Base-by-base conservation (phyloP, 306 rosid genomes). In the Biancaea sappan region DNA sequence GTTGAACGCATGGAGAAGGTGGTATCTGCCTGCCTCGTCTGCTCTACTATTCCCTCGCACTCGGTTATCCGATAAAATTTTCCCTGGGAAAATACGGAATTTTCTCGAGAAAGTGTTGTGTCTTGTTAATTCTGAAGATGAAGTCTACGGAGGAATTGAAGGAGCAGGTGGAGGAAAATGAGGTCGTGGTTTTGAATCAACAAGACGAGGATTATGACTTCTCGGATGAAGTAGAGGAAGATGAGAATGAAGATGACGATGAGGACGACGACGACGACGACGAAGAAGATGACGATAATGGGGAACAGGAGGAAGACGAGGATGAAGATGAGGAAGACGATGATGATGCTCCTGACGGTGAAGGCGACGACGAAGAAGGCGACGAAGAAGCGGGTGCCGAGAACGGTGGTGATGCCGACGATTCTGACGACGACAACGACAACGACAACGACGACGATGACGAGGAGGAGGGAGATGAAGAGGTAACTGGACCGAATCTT, bases 1-100 rank as follows among this genome's bases (percentile, higher is more conserved):
- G 86, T 80, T 46, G 84, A 78, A 74, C 88, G 84, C 86, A 79
- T 82, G 86, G 84, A 82, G 88, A 77, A 78, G 77, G 83, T 81
- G 71, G 78, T 60, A 38, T 60, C 85, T 70, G 68, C 41, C 43
- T 59, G 57, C 41, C 43, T 59, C 51, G 80, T 64, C 67, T 86
- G 31, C 79, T 68, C 72, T 64, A 51, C 15, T 21, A 31, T 72
- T 77, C 70, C 56, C 51, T 15, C 43, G 47, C 41, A 31, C 83
- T 70, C 76, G 58, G 56, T 77, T 84, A 0, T 63, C 73, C 79
- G 76, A 51, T 61, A 72, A 54, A 31, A 60, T 73, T 9, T 9
- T 61, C 24, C 35, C 71, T 73, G 18, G 35, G 56, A 16, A 65
- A 40, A 61, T 34, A 5, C 7, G 4, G 43, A 56, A 8, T 9